Conservation (phyloP, 164 flowering plant species). For the Berberis thunbergii region DNA sequence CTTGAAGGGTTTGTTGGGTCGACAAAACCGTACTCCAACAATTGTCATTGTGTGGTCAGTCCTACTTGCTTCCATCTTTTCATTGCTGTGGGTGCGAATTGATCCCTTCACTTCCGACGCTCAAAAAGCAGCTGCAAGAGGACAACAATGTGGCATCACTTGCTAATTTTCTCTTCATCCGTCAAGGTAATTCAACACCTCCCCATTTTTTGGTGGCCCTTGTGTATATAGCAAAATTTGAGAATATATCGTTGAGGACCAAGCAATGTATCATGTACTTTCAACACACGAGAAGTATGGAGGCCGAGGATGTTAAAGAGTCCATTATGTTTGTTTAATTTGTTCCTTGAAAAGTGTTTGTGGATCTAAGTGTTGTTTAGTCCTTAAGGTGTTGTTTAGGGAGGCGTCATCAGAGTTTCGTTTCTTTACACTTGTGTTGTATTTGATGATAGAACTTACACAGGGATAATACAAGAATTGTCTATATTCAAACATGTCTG, state of each 20-base stretch:
- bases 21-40: conserved; percentile 87
- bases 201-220: conserved; percentile 4
- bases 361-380: not conserved
- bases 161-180: conserved; percentile 28
- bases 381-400: conserved; percentile 2
- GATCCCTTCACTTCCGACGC: conserved; percentile 68
- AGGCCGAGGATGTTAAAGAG: no score
- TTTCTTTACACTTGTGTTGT: conserved; percentile 9
- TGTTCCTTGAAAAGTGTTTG: not conserved
- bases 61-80: conserved; percentile 94
- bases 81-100: conserved; percentile 89
- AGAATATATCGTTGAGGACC: conserved; percentile 16
- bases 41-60: conserved; percentile 94
- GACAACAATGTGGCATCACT: conserved; percentile 67
- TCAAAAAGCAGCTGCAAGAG: conserved; percentile 27
- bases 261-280: not conserved
- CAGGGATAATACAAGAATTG: no score
- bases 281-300: no score
- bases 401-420: not conserved
- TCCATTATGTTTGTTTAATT: no score
- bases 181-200: conserved; percentile 3
- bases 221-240: conserved; percentile 6
- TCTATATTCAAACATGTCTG: no score
- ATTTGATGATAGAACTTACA: conserved; percentile 9
- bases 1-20: conserved; percentile 88